Conservation (phyloP, 805 yeast species). For the Saccharomycopsis sp. region DNA sequence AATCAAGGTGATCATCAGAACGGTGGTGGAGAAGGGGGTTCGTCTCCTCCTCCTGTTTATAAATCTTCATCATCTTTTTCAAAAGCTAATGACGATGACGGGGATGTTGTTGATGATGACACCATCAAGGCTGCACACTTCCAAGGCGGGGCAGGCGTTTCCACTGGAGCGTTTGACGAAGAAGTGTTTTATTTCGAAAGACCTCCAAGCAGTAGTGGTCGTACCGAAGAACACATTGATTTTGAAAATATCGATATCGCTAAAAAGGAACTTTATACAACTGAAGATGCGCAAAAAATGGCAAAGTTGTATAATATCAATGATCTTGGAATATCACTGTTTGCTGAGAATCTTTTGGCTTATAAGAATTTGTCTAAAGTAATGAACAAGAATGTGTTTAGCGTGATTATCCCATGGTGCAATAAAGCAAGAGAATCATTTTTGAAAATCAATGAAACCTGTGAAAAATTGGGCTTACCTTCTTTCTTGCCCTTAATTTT, state of each 20-base stretch:
- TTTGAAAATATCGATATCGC: neutral
- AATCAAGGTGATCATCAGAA: no score
- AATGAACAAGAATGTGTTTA: slow-evolving; percentile 59
- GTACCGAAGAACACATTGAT: slow-evolving; percentile 8
- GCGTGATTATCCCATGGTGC: slow-evolving; percentile 71
- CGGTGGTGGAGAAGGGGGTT: no score
- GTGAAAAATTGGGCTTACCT: slow-evolving; percentile 64
- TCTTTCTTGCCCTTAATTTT: slow-evolving; percentile 58
- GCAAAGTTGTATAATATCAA: slow-evolving; percentile 2
- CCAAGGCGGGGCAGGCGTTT: no score
- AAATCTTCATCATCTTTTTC: no score
- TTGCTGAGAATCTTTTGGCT: slow-evolving; percentile 18
- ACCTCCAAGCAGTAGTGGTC: slow-evolving; percentile 11
- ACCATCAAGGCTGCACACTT: no score
- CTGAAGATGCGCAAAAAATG: neutral
- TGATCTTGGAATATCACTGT: slow-evolving; percentile 12
- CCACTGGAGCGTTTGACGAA: no score
- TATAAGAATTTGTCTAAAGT: slow-evolving; percentile 58
- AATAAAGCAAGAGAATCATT: slow-evolving; percentile 70
- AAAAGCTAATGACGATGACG: neutral
- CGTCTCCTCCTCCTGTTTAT: no score
- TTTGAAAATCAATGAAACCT: slow-evolving; percentile 48
- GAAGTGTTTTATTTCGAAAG: slow-evolving; percentile 13
- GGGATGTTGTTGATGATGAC: slow-evolving; percentile 1
- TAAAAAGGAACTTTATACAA: neutral